phyloP scores from a whole-genome alignment of 306 rosid species.

The Medicago arabica region DNA sequence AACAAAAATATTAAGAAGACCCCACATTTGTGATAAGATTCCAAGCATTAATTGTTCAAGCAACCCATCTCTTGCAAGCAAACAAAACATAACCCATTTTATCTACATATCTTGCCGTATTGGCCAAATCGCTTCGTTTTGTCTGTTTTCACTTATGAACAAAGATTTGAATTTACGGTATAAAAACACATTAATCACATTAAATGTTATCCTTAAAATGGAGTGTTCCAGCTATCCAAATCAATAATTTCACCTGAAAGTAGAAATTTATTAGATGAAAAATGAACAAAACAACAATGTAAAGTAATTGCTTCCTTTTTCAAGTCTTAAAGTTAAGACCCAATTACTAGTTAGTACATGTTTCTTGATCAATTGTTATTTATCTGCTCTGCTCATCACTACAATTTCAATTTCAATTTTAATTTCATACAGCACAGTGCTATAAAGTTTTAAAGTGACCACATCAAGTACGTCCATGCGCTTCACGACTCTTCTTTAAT shows the following conservation, averaged over 20 bases:
- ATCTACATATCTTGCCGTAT: constrained; percentile 5
- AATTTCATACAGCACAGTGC: too few relatives aligned
- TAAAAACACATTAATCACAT: background rate
- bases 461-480: constrained; percentile 6
- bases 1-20: too few relatives aligned
- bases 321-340: too few relatives aligned
- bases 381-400: background rate
- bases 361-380: background rate
- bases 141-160: background rate
- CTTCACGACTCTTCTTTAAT: background rate
- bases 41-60: background rate
- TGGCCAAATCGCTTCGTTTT: background rate
- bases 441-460: background rate
- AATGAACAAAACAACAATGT: background rate
- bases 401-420: background rate
- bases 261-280: background rate
- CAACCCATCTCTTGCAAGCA: background rate
- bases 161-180: background rate
- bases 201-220: background rate
- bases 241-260: background rate
- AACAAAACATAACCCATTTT: background rate
- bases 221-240: background rate
- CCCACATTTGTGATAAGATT: too few relatives aligned
- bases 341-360: background rate
- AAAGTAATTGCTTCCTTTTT: too few relatives aligned